Evolutionary conservation across 371 early-diverging fungal genomes (phyloP).

Genomic region (Mortierella sp.): DNA sequence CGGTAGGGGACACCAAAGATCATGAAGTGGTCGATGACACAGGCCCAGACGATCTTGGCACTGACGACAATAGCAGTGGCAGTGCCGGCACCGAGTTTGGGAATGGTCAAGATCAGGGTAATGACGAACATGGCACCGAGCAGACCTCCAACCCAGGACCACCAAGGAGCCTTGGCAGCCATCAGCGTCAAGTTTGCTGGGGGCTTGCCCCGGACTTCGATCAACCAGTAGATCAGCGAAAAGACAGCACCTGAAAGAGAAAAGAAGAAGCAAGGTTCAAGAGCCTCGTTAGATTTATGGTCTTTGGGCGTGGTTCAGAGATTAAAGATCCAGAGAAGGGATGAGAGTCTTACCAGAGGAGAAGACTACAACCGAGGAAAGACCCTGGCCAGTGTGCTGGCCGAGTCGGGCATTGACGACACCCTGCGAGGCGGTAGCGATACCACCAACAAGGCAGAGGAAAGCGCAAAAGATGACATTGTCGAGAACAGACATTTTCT

Average conservation of each 20-base stretch:
- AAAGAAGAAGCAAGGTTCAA: slow-evolving; percentile 3
- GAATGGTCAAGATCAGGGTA: slow-evolving; percentile 58
- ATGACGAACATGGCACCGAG: slow-evolving; percentile 63
- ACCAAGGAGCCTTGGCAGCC: slow-evolving; percentile 48
- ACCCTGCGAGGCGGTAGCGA: slow-evolving; percentile 48
- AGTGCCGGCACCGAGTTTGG: slow-evolving; percentile 62
- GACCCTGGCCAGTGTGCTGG: slow-evolving; percentile 44
- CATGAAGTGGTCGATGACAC: slow-evolving; percentile 61
- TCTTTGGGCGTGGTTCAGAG: background rate
- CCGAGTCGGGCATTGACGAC: slow-evolving; percentile 48
- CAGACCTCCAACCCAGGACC: slow-evolving; percentile 58
- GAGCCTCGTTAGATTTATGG: background rate
- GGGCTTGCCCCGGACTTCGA: slow-evolving; percentile 46
- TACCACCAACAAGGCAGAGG: slow-evolving; percentile 42
- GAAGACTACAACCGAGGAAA: slow-evolving; percentile 50
- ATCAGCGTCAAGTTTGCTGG: slow-evolving; percentile 30
- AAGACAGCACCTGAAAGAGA: slow-evolving; percentile 30
- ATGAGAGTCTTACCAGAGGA: slow-evolving; percentile 25
- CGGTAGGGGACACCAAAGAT: slow-evolving; percentile 55
- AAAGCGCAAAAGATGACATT: slow-evolving; percentile 46
- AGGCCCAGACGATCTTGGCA: slow-evolving; percentile 59
- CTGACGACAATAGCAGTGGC: slow-evolving; percentile 60
- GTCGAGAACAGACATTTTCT: slow-evolving; percentile 42
- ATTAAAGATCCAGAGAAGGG: background rate
- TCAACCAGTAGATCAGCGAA: slow-evolving; percentile 43